A percentile compares a stretch with the other conserved stretches of the same genome.
Conservation (phyloP, 148 eudicot species). For the Spergularia bocconei region DNA sequence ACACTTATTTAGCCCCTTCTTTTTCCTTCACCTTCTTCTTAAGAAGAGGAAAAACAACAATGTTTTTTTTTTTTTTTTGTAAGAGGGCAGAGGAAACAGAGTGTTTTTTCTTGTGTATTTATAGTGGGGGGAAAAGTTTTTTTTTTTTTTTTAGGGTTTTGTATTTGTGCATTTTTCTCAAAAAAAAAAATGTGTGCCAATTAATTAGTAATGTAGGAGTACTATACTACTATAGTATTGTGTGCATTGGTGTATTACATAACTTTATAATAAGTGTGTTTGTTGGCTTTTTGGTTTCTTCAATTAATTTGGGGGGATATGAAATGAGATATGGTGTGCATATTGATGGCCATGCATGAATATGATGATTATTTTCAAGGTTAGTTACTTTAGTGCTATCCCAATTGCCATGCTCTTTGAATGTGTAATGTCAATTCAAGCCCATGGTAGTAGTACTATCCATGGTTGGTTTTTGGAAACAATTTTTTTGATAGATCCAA, state of each 20-base stretch:
- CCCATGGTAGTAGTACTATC: not conserved
- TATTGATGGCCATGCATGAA: not conserved
- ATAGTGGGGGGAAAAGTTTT: not conserved
- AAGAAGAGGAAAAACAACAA: not conserved
- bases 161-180: too few relatives aligned
- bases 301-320: slow-evolving; percentile 5
- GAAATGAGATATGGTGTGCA: not conserved
- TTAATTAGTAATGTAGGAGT: too few relatives aligned
- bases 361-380: not conserved
- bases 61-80: not conserved
- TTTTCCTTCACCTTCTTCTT: too few relatives aligned
- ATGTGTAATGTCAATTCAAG: not conserved
- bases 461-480: slow-evolving; percentile 3
- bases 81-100: not conserved
- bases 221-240: too few relatives aligned
- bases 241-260: not conserved
- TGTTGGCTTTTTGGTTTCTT: slow-evolving; percentile 3
- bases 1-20: too few relatives aligned
- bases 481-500: slow-evolving; percentile 14
- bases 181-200: too few relatives aligned
- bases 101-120: not conserved
- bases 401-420: not conserved
- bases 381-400: not conserved
- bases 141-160: not conserved
- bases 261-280: not conserved